Conservation (phyloP, 1,284 basidiomycete species). For the Naganishia albida region DNA sequence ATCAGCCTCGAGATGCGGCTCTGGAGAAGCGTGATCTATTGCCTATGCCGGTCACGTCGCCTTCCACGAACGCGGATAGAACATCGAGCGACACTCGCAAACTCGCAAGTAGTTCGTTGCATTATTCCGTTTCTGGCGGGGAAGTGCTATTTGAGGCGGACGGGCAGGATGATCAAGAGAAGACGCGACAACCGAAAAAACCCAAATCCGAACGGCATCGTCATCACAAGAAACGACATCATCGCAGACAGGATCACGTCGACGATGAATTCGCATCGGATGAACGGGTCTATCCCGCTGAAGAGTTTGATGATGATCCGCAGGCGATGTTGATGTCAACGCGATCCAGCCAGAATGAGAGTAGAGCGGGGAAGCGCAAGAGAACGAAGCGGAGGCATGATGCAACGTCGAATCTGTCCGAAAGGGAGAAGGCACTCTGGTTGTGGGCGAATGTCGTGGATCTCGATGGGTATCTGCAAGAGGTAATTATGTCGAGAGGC, state of each 20-base stretch:
- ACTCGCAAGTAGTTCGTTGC: neutral
- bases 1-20: conserved; percentile 1
- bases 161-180: neutral
- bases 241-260: neutral
- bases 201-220: conserved; percentile 38
- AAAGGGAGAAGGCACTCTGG: conserved; percentile 90
- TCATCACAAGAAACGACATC: conserved; percentile 42
- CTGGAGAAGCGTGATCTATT: conserved; percentile 17
- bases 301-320: conserved; percentile 54
- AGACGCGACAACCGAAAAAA: conserved; percentile 40
- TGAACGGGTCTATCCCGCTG: conserved; percentile 4
- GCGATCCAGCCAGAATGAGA: conserved; percentile 26
- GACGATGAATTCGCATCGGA: neutral
- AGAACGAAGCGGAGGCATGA: conserved; percentile 41
- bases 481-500: conserved; percentile 57
- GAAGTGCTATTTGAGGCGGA: conserved; percentile 8
- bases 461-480: conserved; percentile 89
- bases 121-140: neutral
- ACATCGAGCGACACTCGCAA: neutral
- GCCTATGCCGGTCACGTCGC: conserved; percentile 24
- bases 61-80: neutral
- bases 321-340: conserved; percentile 18
- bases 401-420: conserved; percentile 63
- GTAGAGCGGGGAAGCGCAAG: conserved; percentile 59
- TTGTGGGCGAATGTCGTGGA: conserved; percentile 99